Base-by-base conservation (phyloP, 1,139 yeast species). In the Diutina ranongensis region DNA sequence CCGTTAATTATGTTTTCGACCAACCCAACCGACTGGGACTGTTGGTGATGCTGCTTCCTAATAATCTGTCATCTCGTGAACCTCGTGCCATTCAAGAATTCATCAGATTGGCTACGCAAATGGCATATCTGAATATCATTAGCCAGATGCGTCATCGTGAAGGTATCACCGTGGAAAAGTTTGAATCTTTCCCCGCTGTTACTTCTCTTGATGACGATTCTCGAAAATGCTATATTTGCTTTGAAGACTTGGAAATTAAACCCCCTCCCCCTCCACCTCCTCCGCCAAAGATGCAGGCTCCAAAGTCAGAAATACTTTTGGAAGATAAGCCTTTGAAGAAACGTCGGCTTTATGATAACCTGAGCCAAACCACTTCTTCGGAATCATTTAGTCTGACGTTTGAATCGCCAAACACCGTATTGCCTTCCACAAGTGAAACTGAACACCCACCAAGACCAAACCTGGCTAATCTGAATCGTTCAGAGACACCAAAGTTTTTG, bases 41-140 rank as follows among this genome's bases (percentile, higher is more conserved):
- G 2, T 60, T 79, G 49, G 67, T 78, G 49, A 63, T 82, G 56
- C 77, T 81, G 28, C 74, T 82, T 40, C 85, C 87, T 15, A 79
- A 80, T 53, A 78, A 78, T 45, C 72, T 80, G 1, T 70, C 73
- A 32, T 77, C 78, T 49, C 59, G 76, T 44, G 75, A 73, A 51
- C 80, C 78, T 13, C 63, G 69, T 33, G 71, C 72, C 33, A 67
- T 76, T 33, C 78, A 74, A 54, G 78, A 73, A 48, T 70, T 82
- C 49, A 76, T 82, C 12, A 66, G 82, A 31, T 62, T 81, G 48
- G 88, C 88, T 1, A 80, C 88, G 0, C 79, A 78, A 45, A 72
- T 82, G 64, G 88, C 88, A 0, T 70, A 80, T 55, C 65, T 80
- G 33, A 76, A 85, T 18, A 74, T 80, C 28, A 65, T 76, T 4